Evolutionary conservation across 2,329 filamentous ascomycete genomes (phyloP), one percentile per base, ranked within the genome.

Genomic region (Fusarium vanettenii): DNA sequence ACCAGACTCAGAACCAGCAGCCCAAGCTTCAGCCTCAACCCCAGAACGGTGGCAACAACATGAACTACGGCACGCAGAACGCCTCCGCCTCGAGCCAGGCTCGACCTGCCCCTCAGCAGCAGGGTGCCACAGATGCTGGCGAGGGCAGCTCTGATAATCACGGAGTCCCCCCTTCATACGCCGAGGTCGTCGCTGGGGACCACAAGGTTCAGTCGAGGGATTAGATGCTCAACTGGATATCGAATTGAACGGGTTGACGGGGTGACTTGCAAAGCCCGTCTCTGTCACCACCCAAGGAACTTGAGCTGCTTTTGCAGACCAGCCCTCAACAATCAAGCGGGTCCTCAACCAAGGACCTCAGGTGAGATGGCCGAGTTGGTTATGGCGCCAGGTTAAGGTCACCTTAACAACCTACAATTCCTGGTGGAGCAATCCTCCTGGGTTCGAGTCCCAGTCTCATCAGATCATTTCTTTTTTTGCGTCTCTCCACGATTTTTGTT

Each of bases 151-250:
- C 81, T 11, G 76, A 79, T 74, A 83, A 84, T 72, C 80, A 86
- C 59, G 85, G 85, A 14, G 87, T 90, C 41, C 95, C 96, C 48
- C 96, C 97, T 5, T 94, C 93, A 16, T 98, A 98, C 83, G 93
- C 94, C 18, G 94, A 98, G 84, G 96, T 95, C 57, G 92, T 98
- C 69, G 92, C 92, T 79, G 95, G 94, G 1, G 96, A 98, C 81
- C 86, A 98, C 84, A 98, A 98, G 89, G 88, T 98, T 60, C 97
- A 98, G 88, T 78, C 81, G 11, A 75, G 75, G 22, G 79, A 81
- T 6, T 83, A 82, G 66, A 68, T 22, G 18, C 31, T 10, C 22
- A n/a, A 13, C 18, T 50, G 2, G 13, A 48, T 39, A 52, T 27
- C 52, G 25, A 57, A 27, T 48, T 56, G 35, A 61, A 31, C 20